These are phyloP conservation scores for Aspergillus bridgeri DNA, from an alignment of 495 filamentous ascomycete genomes.

Conservation along the genomic window DNA sequence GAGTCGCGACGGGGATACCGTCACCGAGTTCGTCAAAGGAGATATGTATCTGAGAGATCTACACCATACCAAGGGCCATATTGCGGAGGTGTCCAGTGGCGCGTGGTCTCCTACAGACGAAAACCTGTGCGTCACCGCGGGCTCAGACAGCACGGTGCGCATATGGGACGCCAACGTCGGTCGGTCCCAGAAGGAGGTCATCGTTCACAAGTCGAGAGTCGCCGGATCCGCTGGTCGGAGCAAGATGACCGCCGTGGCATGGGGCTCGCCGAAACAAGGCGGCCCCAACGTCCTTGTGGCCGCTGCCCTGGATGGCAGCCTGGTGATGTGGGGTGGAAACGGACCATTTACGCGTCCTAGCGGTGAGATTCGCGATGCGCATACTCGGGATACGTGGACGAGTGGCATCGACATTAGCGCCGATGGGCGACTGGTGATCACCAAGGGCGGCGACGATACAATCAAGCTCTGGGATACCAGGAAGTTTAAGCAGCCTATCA, in stretches of 20 bases:
- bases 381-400: slow-evolving; percentile 83
- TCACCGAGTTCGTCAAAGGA: slow-evolving; percentile 88
- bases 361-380: slow-evolving; percentile 84
- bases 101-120: slow-evolving; percentile 84
- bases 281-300: slow-evolving; percentile 75
- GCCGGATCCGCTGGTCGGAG: slow-evolving; percentile 85
- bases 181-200: slow-evolving; percentile 82
- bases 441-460: slow-evolving; percentile 83
- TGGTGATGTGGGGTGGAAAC: slow-evolving; percentile 89
- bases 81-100: slow-evolving; percentile 82
- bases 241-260: slow-evolving; percentile 87
- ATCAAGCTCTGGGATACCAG: slow-evolving; percentile 93
- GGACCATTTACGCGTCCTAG: slow-evolving; percentile 81
- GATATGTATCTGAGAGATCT: slow-evolving; percentile 98
- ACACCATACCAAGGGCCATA: slow-evolving; percentile 94
- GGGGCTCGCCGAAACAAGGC: slow-evolving; percentile 76
- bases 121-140: slow-evolving; percentile 82
- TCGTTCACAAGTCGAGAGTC: slow-evolving; percentile 87
- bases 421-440: slow-evolving; percentile 86
- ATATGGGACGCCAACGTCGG: slow-evolving; percentile 96
- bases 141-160: slow-evolving; percentile 87
- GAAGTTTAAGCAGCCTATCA: slow-evolving; percentile 88
- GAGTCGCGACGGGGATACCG: slow-evolving; percentile 77
- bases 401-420: slow-evolving; percentile 87
- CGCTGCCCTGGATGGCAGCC: slow-evolving; percentile 84